These are phyloP conservation scores for Mycena rosella DNA, from an alignment of 768 basidiomycete species.

Conservation along the genomic window DNA sequence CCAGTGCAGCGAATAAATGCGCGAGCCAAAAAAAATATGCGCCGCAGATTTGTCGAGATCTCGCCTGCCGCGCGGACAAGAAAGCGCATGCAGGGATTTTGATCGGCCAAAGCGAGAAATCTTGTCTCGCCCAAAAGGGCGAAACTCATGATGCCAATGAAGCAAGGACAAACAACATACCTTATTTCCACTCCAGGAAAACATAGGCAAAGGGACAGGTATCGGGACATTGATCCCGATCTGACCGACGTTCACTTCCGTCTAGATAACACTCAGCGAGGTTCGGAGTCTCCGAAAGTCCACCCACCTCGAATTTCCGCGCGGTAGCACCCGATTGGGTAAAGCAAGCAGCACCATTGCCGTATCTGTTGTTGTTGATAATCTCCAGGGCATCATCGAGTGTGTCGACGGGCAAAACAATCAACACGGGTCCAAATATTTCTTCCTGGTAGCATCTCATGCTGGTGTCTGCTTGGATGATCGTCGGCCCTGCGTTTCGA, in stretches of 20 bases:
- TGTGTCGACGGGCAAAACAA: conserved; percentile 82
- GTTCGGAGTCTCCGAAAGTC: too few relatives aligned
- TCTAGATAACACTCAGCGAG: conserved; percentile 55
- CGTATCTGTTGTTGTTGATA: conserved; percentile 91
- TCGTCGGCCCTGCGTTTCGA: conserved; percentile 70
- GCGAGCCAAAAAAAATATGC: too few relatives aligned
- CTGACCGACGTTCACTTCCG: conserved; percentile 88
- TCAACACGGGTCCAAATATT: conserved; percentile 94
- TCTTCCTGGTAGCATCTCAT: conserved; percentile 97
- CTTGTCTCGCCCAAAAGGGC: too few relatives aligned
- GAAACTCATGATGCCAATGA: too few relatives aligned
- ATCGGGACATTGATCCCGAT: conserved; percentile 95
- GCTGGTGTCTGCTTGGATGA: conserved; percentile 83
- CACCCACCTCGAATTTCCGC: conserved; percentile 76
- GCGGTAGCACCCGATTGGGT: conserved; percentile 97
- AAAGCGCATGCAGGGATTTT: too few relatives aligned
- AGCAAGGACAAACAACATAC: too few relatives aligned
- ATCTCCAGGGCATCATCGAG: conserved; percentile 92
- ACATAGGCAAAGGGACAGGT: conserved; percentile 93
- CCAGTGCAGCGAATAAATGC: too few relatives aligned
- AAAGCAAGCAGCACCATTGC: conserved; percentile 96
- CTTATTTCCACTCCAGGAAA: conserved; percentile 97
- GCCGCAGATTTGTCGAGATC: too few relatives aligned
- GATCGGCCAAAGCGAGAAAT: too few relatives aligned
- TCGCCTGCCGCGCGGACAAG: too few relatives aligned